Evolutionary conservation across 2,329 filamentous ascomycete genomes (phyloP).

Genomic region (Emericellopsis cladophorae): DNA sequence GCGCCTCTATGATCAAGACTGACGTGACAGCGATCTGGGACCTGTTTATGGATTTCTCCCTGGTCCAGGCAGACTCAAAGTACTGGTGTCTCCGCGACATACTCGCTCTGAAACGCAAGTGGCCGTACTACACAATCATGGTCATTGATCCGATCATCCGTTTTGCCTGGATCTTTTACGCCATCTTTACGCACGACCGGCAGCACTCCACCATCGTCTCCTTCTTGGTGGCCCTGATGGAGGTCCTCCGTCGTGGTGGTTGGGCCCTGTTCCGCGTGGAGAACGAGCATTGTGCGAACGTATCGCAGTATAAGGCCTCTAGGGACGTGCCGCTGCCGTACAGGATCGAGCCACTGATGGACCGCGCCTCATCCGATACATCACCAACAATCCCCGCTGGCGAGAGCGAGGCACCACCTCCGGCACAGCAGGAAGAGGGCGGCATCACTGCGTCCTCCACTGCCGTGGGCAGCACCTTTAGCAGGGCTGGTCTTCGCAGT

Average conservation of each 20-base stretch:
- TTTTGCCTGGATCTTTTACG: constrained; percentile 91
- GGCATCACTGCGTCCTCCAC: constrained; percentile 8
- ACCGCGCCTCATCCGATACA: constrained; percentile 24
- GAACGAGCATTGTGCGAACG: constrained; percentile 93
- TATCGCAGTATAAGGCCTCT: constrained; percentile 78
- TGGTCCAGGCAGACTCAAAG: constrained; percentile 65
- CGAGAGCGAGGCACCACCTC: background rate
- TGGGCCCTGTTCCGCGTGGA: constrained; percentile 93
- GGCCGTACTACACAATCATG: constrained; percentile 83
- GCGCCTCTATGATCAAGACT: background rate
- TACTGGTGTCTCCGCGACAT: constrained; percentile 62
- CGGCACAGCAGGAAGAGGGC: constrained; percentile 1
- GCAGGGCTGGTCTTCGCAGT: constrained; percentile 12
- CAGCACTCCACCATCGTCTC: constrained; percentile 77
- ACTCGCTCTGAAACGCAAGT: constrained; percentile 63
- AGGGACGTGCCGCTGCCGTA: constrained; percentile 83
- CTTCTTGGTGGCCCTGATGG: constrained; percentile 66
- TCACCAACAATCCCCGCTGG: constrained; percentile 6
- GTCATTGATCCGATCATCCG: constrained; percentile 70
- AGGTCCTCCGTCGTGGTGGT: constrained; percentile 73
- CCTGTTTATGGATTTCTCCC: constrained; percentile 87
- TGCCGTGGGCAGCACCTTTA: constrained; percentile 8
- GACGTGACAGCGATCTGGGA: constrained; percentile 66
- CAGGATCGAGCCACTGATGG: constrained; percentile 36
- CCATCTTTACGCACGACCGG: constrained; percentile 64